A percentile compares a stretch with the other conserved stretches of the same genome.
phyloP scores from a whole-genome alignment of 176 grass and related monocot species.

The Tuctoria greenei region DNA sequence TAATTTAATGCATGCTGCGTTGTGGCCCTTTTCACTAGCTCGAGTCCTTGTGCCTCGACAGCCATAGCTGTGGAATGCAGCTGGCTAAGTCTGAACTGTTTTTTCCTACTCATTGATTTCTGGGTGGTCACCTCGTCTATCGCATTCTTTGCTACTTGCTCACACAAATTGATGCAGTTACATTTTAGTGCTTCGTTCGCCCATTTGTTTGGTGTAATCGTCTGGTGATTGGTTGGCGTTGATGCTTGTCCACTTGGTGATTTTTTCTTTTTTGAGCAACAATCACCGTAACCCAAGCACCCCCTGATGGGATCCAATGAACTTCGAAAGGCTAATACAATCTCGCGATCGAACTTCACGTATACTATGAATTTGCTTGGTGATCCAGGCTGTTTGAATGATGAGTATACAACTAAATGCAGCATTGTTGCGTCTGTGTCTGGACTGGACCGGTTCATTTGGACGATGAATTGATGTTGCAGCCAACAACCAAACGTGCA shows the following conservation, averaged over 20 bases:
- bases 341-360: neutral
- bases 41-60: neutral
- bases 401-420: neutral
- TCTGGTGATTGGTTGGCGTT: neutral
- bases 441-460: too few relatives aligned
- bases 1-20: too few relatives aligned
- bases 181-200: neutral
- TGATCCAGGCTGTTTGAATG: neutral
- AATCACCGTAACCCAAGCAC: neutral
- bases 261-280: neutral
- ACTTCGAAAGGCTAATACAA: neutral
- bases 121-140: too few relatives aligned
- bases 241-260: neutral
- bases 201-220: neutral
- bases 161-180: neutral
- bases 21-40: neutral
- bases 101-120: constrained; percentile 23
- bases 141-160: neutral
- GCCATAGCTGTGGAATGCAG: neutral
- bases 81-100: neutral
- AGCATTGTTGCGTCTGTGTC: too few relatives aligned
- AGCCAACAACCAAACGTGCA: neutral
- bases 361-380: too few relatives aligned
- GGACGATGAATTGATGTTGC: too few relatives aligned
- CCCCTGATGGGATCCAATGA: neutral